A percentile compares a stretch with the other conserved stretches of the same genome.
Evolutionary conservation across 2,329 filamentous ascomycete species (phyloP).

Genomic region (Alternaria brassicae): DNA sequence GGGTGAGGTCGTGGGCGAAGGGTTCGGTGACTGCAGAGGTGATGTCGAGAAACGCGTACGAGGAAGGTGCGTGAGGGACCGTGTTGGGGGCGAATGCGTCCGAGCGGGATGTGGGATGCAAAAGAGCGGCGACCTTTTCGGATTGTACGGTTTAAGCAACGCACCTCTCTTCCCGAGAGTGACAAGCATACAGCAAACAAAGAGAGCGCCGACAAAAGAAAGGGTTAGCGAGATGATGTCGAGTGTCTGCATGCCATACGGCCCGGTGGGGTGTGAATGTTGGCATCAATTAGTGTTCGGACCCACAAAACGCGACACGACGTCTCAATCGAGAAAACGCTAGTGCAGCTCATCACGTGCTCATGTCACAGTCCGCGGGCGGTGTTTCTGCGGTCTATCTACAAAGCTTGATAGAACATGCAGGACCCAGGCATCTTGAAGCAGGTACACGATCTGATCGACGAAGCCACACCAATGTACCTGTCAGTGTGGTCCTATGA

Average conservation of each 20-base stretch:
- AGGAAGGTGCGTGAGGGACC: conserved; percentile 11
- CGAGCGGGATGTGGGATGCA: conserved; percentile 24
- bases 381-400: conserved; percentile 7
- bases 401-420: conserved; percentile 7
- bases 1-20: conserved; percentile 3
- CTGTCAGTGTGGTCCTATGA: background rate
- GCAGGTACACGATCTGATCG: conserved; percentile 5
- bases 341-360: conserved; percentile 17
- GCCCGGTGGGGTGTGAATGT: conserved; percentile 25
- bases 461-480: background rate
- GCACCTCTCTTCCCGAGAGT: conserved; percentile 39
- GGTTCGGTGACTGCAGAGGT: conserved; percentile 1
- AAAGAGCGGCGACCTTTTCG: conserved; percentile 28
- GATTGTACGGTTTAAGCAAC: conserved; percentile 42
- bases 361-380: background rate
- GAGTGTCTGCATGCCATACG: conserved; percentile 29
- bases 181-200: conserved; percentile 51
- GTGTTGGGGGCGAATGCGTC: conserved; percentile 28
- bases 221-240: conserved; percentile 31
- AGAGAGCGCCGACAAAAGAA: conserved; percentile 32
- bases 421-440: conserved; percentile 2
- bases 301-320: conserved; percentile 31
- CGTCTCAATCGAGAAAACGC: conserved; percentile 12
- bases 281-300: conserved; percentile 19
- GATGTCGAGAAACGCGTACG: conserved; percentile 25